Conservation (phyloP, 2,329 filamentous ascomycete species). For the Alternaria sp. region DNA sequence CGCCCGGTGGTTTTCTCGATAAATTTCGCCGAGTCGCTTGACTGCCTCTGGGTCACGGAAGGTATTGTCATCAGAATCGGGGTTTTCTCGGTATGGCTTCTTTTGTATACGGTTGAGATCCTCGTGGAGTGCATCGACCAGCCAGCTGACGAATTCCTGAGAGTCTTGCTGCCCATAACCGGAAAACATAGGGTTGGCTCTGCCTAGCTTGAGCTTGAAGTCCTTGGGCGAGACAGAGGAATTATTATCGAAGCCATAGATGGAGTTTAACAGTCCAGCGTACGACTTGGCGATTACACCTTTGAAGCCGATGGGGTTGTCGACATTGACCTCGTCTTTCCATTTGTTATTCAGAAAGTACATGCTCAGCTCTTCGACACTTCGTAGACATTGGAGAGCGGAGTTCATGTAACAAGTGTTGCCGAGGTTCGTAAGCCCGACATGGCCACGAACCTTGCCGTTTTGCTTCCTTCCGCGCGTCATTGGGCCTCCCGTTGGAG, state of each 20-base stretch:
- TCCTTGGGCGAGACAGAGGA: slow-evolving; percentile 78
- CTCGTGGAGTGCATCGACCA: slow-evolving; percentile 93
- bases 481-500: slow-evolving; percentile 69
- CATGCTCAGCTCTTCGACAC: slow-evolving; percentile 89
- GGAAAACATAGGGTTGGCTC: slow-evolving; percentile 84
- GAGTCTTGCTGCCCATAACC: slow-evolving; percentile 97
- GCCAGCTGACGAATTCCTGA: slow-evolving; percentile 93
- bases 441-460: slow-evolving; percentile 75
- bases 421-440: slow-evolving; percentile 87
- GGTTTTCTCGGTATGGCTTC: slow-evolving; percentile 97
- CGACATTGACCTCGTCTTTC: slow-evolving; percentile 80
- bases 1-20: slow-evolving; percentile 89
- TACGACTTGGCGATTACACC: slow-evolving; percentile 90
- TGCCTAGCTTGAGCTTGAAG: slow-evolving; percentile 84
- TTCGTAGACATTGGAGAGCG: slow-evolving; percentile 90
- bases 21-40: slow-evolving; percentile 82
- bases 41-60: slow-evolving; percentile 83
- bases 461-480: slow-evolving; percentile 76
- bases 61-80: slow-evolving; percentile 96
- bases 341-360: slow-evolving; percentile 79
- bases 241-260: slow-evolving; percentile 74
- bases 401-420: slow-evolving; percentile 99
- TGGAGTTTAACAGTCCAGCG: slow-evolving; percentile 74
- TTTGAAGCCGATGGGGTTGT: slow-evolving; percentile 84
- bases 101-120: slow-evolving; percentile 92